Conservation (phyloP, 2,329 filamentous ascomycete species). For the Epichloe gansuensis region DNA sequence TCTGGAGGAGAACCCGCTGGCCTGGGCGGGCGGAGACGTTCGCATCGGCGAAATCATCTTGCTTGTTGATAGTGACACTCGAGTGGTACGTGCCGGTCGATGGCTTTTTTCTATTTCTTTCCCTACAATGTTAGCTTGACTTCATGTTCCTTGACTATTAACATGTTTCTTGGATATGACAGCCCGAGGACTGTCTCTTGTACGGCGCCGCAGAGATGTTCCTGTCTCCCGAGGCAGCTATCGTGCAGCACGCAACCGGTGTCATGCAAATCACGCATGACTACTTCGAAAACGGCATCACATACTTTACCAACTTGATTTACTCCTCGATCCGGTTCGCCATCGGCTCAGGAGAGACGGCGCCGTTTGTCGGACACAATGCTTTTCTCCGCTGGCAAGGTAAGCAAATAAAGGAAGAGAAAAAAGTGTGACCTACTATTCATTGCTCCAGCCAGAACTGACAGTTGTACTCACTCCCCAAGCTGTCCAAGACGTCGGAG, state of each 20-base stretch:
- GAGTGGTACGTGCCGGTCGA: slow-evolving; percentile 29
- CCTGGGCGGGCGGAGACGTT: slow-evolving; percentile 49
- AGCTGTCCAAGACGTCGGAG: slow-evolving; percentile 24
- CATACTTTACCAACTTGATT: slow-evolving; percentile 69
- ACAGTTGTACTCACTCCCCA: background rate
- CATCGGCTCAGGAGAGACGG: slow-evolving; percentile 58
- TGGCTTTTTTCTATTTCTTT: background rate
- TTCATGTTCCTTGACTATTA: background rate
- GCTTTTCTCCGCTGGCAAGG: slow-evolving; percentile 56
- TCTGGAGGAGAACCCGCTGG: slow-evolving; percentile 30
- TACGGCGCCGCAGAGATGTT: slow-evolving; percentile 64
- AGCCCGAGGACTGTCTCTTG: slow-evolving; percentile 52
- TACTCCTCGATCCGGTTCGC: slow-evolving; percentile 62
- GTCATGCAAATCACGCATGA: slow-evolving; percentile 65
- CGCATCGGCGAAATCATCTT: slow-evolving; percentile 53
- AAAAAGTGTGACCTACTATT: background rate
- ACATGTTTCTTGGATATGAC: background rate
- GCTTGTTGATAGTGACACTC: slow-evolving; percentile 56
- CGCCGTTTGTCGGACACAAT: slow-evolving; percentile 69
- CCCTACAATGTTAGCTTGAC: background rate
- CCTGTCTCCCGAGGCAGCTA: slow-evolving; percentile 54
- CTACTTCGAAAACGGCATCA: slow-evolving; percentile 63
- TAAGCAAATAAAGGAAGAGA: background rate
- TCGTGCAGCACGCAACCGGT: slow-evolving; percentile 60
- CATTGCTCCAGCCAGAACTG: background rate